Evolutionary conservation across 2,329 filamentous ascomycete species (phyloP).

Genomic region (Penicillium sp.): DNA sequence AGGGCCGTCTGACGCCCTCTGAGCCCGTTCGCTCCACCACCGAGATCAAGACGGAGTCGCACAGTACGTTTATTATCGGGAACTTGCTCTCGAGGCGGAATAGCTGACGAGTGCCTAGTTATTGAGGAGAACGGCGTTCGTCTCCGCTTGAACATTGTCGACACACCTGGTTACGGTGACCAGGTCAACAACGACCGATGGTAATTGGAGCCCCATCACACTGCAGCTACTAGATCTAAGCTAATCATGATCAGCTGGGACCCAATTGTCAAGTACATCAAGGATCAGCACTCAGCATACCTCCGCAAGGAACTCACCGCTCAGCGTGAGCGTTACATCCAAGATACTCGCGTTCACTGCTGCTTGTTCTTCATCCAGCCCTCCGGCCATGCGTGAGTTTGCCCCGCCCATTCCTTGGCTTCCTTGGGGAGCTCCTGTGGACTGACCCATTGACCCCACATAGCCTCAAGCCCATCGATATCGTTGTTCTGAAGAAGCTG

Average conservation of each 20-base stretch:
- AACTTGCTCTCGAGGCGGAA: background rate
- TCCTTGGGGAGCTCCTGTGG: background rate
- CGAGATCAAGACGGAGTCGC: slow-evolving; percentile 94
- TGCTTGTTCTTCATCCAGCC: slow-evolving; percentile 99
- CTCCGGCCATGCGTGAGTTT: slow-evolving; percentile 70
- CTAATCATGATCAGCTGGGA: slow-evolving; percentile 60
- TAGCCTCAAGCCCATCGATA: slow-evolving; percentile 91
- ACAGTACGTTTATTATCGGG: slow-evolving; percentile 47
- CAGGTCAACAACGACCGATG: slow-evolving; percentile 99
- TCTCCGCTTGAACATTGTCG: slow-evolving; percentile 94
- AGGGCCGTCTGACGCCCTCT: slow-evolving; percentile 84
- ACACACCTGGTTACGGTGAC: slow-evolving; percentile 95
- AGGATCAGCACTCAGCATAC: slow-evolving; percentile 99
- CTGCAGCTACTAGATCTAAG: background rate
- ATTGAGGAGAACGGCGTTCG: slow-evolving; percentile 99
- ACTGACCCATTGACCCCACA: slow-evolving; percentile 1
- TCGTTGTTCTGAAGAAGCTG: slow-evolving; percentile 98
- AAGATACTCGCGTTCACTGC: slow-evolving; percentile 98
- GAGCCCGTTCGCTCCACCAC: slow-evolving; percentile 92
- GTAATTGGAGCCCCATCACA: slow-evolving; percentile 26
- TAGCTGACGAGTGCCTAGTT: slow-evolving; percentile 41
- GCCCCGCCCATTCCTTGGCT: background rate
- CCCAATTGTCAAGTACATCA: slow-evolving; percentile 99
- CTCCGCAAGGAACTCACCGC: slow-evolving; percentile 98
- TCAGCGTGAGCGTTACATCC: slow-evolving; percentile 97